Conservation (phyloP, 768 basidiomycete species). For the Ramaria sp. region DNA sequence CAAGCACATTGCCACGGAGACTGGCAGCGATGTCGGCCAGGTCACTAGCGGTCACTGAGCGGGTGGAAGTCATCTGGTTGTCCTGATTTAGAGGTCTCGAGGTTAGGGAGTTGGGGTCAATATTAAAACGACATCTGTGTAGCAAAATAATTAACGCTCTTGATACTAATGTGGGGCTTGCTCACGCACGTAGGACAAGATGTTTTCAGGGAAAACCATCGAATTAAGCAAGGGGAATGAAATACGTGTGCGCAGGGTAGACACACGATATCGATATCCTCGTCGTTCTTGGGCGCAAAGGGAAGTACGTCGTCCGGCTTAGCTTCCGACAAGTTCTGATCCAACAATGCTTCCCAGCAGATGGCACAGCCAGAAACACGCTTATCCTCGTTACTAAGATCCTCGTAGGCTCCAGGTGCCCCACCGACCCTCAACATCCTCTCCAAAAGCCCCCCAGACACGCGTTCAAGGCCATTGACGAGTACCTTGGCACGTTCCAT, state of each 20-base stretch:
- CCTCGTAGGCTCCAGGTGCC: conserved; percentile 21
- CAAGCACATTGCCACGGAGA: no score
- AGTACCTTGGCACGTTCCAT: conserved; percentile 57
- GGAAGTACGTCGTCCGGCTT: conserved; percentile 9
- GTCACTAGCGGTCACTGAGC: no score
- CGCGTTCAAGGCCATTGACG: conserved; percentile 51
- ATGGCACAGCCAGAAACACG: conserved; percentile 51
- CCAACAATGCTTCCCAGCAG: conserved; percentile 62
- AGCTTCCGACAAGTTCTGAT: conserved; percentile 27
- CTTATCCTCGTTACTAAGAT: conserved; percentile 12
- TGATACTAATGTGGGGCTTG: not conserved
- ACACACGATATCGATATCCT: conserved; percentile 34
- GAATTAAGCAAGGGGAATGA: conserved; percentile 65
- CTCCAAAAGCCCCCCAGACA: conserved; percentile 56
- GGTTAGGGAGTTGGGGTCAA: conserved; percentile 64
- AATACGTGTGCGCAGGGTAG: conserved; percentile 78
- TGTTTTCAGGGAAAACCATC: conserved; percentile 71
- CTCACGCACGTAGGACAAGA: conserved; percentile 53
- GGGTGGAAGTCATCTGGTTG: not conserved
- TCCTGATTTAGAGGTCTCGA: not conserved
- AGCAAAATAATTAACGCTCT: not conserved
- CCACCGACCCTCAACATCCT: conserved; percentile 42
- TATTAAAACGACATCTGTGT: conserved; percentile 54
- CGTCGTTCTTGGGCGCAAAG: not conserved
- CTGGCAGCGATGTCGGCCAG: no score